phyloP scores from a whole-genome alignment of 148 eudicot genomes.

The Fagopyrum homotropicum region DNA sequence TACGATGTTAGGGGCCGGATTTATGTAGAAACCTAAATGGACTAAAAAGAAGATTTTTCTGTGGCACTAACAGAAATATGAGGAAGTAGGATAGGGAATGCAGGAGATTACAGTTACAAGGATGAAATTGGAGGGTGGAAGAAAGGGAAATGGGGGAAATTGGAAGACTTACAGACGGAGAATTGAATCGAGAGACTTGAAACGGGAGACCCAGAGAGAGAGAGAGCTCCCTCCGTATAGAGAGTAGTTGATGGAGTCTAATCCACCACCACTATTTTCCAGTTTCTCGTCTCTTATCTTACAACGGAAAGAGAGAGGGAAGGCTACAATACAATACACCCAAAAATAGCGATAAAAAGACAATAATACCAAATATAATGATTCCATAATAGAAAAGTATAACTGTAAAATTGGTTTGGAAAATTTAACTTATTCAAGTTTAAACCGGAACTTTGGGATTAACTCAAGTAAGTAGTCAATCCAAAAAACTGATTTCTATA shows the following conservation, averaged over 20 bases:
- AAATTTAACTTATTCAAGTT: too few relatives aligned
- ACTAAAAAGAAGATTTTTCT: background rate
- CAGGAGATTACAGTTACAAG: background rate
- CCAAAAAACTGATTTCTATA: too few relatives aligned
- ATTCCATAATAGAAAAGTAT: too few relatives aligned
- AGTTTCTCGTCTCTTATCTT: conserved; percentile 2
- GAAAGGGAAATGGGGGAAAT: conserved; percentile 2
- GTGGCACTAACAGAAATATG: background rate
- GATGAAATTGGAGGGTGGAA: background rate
- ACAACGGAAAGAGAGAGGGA: too few relatives aligned
- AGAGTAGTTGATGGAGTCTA: background rate
- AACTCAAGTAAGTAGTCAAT: too few relatives aligned
- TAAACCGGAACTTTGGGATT: too few relatives aligned
- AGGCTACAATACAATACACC: too few relatives aligned
- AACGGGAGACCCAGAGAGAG: background rate
- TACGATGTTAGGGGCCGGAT: background rate
- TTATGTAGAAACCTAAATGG: background rate
- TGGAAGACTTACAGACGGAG: conserved; percentile 1
- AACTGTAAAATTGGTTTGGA: too few relatives aligned
- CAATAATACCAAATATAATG: too few relatives aligned
- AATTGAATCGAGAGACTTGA: background rate
- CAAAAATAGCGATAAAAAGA: too few relatives aligned
- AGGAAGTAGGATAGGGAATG: background rate
- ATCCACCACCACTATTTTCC: background rate
- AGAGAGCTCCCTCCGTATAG: background rate